Evolutionary conservation across 768 basidiomycete genomes (phyloP).

Genomic region (Mycena epipterygia): DNA sequence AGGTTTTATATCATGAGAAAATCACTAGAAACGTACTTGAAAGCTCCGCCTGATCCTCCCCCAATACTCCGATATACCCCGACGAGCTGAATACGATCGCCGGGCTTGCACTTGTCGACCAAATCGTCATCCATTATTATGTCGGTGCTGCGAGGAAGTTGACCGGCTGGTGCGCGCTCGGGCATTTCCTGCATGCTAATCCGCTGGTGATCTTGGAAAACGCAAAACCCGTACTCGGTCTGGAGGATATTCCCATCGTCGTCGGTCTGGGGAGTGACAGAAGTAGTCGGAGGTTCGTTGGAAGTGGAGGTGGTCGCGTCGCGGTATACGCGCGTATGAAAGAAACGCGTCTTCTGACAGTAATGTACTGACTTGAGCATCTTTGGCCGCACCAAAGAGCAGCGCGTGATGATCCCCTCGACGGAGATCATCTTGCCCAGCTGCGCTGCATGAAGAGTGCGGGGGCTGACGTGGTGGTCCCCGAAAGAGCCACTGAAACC

Average conservation of each 20-base stretch:
- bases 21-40: constrained; percentile 75
- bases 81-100: constrained; percentile 96
- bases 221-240: constrained; percentile 93
- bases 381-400: constrained; percentile 97
- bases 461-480: constrained; percentile 96
- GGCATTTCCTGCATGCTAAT: constrained; percentile 99
- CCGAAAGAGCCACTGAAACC: constrained; percentile 98
- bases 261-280: constrained; percentile 91
- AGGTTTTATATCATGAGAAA: constrained; percentile 22
- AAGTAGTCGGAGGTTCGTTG: constrained; percentile 86
- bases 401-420: constrained; percentile 98
- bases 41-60: constrained; percentile 90
- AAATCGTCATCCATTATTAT: constrained; percentile 96
- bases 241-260: constrained; percentile 89
- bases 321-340: constrained; percentile 92
- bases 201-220: constrained; percentile 96
- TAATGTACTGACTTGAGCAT: constrained; percentile 98
- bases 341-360: constrained; percentile 87
- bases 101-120: constrained; percentile 97
- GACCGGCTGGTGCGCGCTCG: constrained; percentile 97
- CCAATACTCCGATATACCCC: constrained; percentile 96
- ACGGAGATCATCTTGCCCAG: constrained; percentile 97
- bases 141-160: constrained; percentile 95
- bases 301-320: constrained; percentile 92
- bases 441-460: constrained; percentile 89